Conservation (phyloP, 2,329 filamentous ascomycete genomes). For the Talaromyces funiculosus region DNA sequence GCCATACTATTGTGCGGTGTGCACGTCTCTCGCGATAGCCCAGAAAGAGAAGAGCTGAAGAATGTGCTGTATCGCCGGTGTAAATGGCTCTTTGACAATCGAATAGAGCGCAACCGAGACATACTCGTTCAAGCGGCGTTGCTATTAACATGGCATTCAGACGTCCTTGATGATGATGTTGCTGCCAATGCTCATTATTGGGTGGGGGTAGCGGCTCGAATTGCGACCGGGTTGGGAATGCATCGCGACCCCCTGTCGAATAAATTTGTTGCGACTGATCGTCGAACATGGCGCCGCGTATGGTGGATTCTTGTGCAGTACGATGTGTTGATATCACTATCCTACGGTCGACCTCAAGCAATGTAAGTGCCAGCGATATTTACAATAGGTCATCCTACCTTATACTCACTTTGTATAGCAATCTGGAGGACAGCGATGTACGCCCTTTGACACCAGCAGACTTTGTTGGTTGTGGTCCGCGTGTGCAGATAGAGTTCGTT, state of each 20-base stretch:
- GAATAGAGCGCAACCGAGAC: slow-evolving; percentile 50
- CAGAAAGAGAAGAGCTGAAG: slow-evolving; percentile 42
- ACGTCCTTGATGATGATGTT: slow-evolving; percentile 50
- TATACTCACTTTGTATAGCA: slow-evolving; percentile 21
- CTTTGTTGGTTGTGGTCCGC: slow-evolving; percentile 44
- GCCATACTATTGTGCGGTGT: slow-evolving; percentile 49
- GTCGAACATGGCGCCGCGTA: slow-evolving; percentile 40
- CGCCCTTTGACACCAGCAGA: slow-evolving; percentile 40
- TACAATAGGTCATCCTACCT: background rate
- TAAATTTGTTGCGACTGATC: slow-evolving; percentile 36
- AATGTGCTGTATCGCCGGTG: slow-evolving; percentile 48
- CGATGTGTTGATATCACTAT: slow-evolving; percentile 40
- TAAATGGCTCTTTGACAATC: slow-evolving; percentile 50
- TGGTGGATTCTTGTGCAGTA: slow-evolving; percentile 43
- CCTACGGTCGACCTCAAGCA: slow-evolving; percentile 49
- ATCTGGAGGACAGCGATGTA: slow-evolving; percentile 49
- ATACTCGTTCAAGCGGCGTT: slow-evolving; percentile 51
- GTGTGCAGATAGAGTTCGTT: slow-evolving; percentile 41
- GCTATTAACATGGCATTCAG: slow-evolving; percentile 52
- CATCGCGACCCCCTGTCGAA: slow-evolving; percentile 41
- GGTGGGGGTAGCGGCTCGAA: slow-evolving; percentile 50
- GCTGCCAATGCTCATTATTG: slow-evolving; percentile 50
- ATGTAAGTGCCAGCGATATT: slow-evolving; percentile 32
- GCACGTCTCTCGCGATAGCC: slow-evolving; percentile 42
- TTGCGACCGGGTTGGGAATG: slow-evolving; percentile 52